Base-by-base conservation (phyloP, 768 basidiomycete genomes). In the Tylopilus balloui region DNA sequence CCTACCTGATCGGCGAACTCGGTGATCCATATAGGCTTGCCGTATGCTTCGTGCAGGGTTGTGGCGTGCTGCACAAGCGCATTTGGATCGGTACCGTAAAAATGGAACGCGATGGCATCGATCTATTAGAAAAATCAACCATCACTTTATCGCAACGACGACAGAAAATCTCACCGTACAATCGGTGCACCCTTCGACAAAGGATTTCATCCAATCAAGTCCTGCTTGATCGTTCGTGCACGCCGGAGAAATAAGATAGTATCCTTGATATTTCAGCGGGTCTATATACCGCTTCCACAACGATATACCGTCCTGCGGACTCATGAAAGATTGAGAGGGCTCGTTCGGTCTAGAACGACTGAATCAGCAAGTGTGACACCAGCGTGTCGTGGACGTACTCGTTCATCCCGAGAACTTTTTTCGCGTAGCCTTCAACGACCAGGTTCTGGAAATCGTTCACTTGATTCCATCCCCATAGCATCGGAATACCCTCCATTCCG, bases 1-100 rank as follows among this genome's bases (percentile, higher is more conserved):
- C 57, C 15, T 50, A 79, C 86, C 71, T 81, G 73, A 71, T 83
- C 84, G 46, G 87, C 88, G 50, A 79, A 84, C 58, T 91, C 89
- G 5, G 87, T 85, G 54, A 84, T 60, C 75, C 76, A 80, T 58
- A 90, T 69, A 24, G 67, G 65, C 48, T 60, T 57, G 14, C 61
- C 51, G 58, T 80, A 83, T 8, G 71, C 66, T 35, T 64, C 55
- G 60, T 87, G 73, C 56, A 77, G 74, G 11, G 71, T 63, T 5
- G 66, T 56, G 45, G 86, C 66, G 62, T 85, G 83, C 10, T 54
- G 27, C 45, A 80, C 73, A 63, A 93, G 75, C 10, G 71, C 71
- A 0, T 70, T 42, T 3, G 75, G 54, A 11, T 71, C 58, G 19
- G 72, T 80, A 48, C 80, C 83, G 61, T 94, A 94, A 66, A 73